Evolutionary conservation across 2,329 filamentous ascomycete species (phyloP).

Genomic region (Colletotrichum camelliae): DNA sequence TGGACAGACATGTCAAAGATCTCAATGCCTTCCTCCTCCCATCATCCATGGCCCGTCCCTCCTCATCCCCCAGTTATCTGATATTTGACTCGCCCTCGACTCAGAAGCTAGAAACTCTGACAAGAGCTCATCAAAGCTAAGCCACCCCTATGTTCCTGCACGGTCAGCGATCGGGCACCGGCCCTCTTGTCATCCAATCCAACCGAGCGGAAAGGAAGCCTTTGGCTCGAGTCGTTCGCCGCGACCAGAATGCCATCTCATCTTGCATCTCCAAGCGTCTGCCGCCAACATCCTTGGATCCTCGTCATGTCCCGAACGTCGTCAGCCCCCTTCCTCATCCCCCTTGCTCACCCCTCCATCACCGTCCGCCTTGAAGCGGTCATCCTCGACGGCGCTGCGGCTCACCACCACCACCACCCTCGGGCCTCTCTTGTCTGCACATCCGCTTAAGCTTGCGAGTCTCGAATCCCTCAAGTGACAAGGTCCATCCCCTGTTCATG

Average conservation of each 20-base stretch:
- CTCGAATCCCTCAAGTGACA: constrained; percentile 3
- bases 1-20: neutral
- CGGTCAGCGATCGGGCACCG: constrained; percentile 9
- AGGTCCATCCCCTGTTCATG: constrained; percentile 11
- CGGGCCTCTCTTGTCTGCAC: neutral
- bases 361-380: neutral
- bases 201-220: neutral
- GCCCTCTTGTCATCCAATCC: constrained; percentile 14
- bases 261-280: constrained; percentile 19
- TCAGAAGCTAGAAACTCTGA: neutral
- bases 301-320: neutral
- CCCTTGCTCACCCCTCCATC: neutral
- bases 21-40: neutral
- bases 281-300: constrained; percentile 13
- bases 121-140: constrained; percentile 10
- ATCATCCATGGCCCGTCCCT: neutral
- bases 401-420: neutral
- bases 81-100: neutral
- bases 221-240: constrained; percentile 5
- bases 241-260: constrained; percentile 15
- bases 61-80: neutral
- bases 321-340: neutral
- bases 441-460: neutral
- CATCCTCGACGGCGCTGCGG: constrained; percentile 2
- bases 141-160: constrained; percentile 14